Percentiles rank a stretch among this genome's conserved stretches.
These are phyloP conservation scores for Candida tropicalis DNA, from an alignment of 1,139 yeast genomes.

Conservation along the genomic window DNA sequence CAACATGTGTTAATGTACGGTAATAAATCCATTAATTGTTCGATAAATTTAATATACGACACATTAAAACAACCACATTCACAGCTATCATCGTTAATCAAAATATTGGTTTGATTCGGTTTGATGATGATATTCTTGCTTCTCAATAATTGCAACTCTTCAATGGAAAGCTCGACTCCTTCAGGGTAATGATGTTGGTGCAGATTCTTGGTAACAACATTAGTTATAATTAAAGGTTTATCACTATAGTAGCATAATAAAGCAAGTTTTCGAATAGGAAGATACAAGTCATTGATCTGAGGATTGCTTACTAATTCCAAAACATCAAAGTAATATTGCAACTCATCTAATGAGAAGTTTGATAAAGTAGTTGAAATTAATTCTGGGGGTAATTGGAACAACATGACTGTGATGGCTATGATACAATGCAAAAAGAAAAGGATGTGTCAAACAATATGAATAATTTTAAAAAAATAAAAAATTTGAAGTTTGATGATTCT, in stretches of 20 bases:
- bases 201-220: slow-evolving; percentile 15
- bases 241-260: slow-evolving; percentile 19
- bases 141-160: slow-evolving; percentile 20
- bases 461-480: too few species aligned
- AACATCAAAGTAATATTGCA: slow-evolving; percentile 20
- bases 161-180: slow-evolving; percentile 1
- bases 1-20: slow-evolving; percentile 5
- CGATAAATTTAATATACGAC: slow-evolving; percentile 1
- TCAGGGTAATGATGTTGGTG: slow-evolving; percentile 2
- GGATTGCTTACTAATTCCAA: slow-evolving; percentile 10
- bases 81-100: slow-evolving; percentile 11
- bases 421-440: too few species aligned
- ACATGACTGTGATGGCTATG: neutral
- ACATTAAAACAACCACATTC: slow-evolving; percentile 5
- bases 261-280: slow-evolving; percentile 22
- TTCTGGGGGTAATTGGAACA: slow-evolving; percentile 19
- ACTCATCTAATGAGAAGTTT: slow-evolving; percentile 19
- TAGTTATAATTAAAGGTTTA: slow-evolving; percentile 15
- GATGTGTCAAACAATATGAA: too few species aligned
- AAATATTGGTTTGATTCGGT: slow-evolving; percentile 23
- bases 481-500: neutral
- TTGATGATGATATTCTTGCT: slow-evolving; percentile 20
- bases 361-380: slow-evolving; percentile 19
- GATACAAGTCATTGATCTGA: slow-evolving; percentile 12
- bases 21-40: slow-evolving; percentile 3